Evolutionary conservation across 2,329 filamentous ascomycete genomes (phyloP).

Genomic region (Diaporthe ampelina): DNA sequence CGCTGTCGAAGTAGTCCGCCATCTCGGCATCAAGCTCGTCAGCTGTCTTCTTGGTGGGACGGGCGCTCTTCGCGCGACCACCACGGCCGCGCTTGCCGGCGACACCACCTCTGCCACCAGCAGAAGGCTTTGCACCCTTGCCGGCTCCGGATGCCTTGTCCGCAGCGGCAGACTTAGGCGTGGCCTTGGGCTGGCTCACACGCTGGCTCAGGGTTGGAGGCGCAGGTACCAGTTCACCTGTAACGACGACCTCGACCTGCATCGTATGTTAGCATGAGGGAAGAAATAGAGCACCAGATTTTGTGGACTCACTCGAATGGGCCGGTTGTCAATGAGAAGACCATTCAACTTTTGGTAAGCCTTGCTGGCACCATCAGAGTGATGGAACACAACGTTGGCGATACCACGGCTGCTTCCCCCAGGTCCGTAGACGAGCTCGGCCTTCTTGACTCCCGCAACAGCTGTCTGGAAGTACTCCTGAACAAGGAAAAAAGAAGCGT

Average conservation of each 20-base stretch:
- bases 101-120: conserved; percentile 56
- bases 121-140: conserved; percentile 59
- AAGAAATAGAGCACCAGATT: neutral
- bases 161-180: conserved; percentile 85
- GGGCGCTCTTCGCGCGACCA: conserved; percentile 65
- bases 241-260: conserved; percentile 92
- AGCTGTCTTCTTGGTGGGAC: conserved; percentile 86
- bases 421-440: conserved; percentile 92
- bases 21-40: conserved; percentile 98
- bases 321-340: conserved; percentile 87
- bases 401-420: conserved; percentile 93
- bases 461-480: conserved; percentile 96
- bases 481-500: conserved; percentile 72
- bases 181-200: conserved; percentile 79
- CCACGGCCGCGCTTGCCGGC: conserved; percentile 68
- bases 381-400: conserved; percentile 88
- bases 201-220: conserved; percentile 85
- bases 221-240: conserved; percentile 75
- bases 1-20: conserved; percentile 87
- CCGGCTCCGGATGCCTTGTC: conserved; percentile 75
- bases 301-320: conserved; percentile 83
- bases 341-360: conserved; percentile 89
- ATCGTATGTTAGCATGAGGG: conserved; percentile 35
- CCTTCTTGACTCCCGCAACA: conserved; percentile 90
- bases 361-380: conserved; percentile 84